Evolutionary conservation across 2,329 filamentous ascomycete genomes (phyloP), one percentile per base, ranked within the genome.

Genomic region (Talaromyces islandicus): DNA sequence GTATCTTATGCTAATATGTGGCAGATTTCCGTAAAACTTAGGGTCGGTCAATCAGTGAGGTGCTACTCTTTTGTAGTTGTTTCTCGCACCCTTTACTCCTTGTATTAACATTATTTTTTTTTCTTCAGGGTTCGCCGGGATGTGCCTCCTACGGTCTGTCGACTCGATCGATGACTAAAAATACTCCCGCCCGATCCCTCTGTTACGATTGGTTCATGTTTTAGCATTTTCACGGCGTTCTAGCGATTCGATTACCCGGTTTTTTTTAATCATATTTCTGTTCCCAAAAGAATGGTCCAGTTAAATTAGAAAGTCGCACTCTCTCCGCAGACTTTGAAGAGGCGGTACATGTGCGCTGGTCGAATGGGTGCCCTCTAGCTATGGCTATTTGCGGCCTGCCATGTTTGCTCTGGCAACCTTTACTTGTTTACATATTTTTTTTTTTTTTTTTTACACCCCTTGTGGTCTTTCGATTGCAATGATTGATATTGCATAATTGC

Each of bases 21-120:
- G 6, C n/a, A 85, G 84, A 86, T 71, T 86, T 86, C 80, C 82
- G 84, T 73, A 86, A 86, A 74, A 81, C 84, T 59, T 86, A 76
- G 58, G 50, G 55, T 60, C 54, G 53, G 29, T 55, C 57, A 52
- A 57, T 58, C 57, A 51, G 54, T 53, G 52, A 56, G 54, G 27
- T 48, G 41, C 60, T 62, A 60, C 60, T 62, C 63, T 62, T 27
- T 27, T 67, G 64, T 68, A 60, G 64, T 64, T 59, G 48, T 32
- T 32, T 19, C 19, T 35, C 56, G 29, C 54, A 12, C 32, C n/a
- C 60, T 60, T 57, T 52, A 56, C 52, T 60, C 60, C 58, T 62
- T 70, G 68, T 70, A 70, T 69, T 66, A 70, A 69, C 68, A 70
- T 60, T 64, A 65, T 65, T 65, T 61, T 62, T 61, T 62, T 62